Evolutionary conservation across 108 stramenopile genomes (phyloP).

Genomic region (Seminavis robusta): DNA sequence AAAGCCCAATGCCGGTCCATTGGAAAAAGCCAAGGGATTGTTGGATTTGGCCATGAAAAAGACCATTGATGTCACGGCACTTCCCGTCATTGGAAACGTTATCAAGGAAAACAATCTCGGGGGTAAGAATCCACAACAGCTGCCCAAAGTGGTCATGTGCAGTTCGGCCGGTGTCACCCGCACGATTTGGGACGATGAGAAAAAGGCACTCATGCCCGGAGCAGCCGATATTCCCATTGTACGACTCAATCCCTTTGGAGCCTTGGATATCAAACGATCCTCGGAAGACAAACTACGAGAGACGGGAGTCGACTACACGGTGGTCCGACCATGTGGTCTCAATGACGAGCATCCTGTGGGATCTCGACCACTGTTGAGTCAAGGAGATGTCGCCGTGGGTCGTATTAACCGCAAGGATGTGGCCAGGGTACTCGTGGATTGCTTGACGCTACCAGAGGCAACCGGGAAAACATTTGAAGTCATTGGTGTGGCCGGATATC

Average conservation of each 20-base stretch:
- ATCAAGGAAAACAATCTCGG: constrained; percentile 4
- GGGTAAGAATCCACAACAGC: constrained; percentile 1
- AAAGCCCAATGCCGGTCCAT: constrained; percentile 1
- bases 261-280: constrained; percentile 80
- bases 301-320: constrained; percentile 71
- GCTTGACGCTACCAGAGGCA: constrained; percentile 64
- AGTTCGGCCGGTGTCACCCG: constrained; percentile 79
- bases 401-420: constrained; percentile 89
- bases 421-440: constrained; percentile 67
- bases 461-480: constrained; percentile 91
- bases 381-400: constrained; percentile 88
- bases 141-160: constrained; percentile 74
- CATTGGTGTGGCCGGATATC: constrained; percentile 72
- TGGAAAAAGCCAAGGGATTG: constrained; percentile 12
- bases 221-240: constrained; percentile 92
- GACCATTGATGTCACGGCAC: constrained; percentile 67
- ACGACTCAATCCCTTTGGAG: constrained; percentile 89
- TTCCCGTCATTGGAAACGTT: constrained; percentile 48
- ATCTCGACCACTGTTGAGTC: constrained; percentile 79
- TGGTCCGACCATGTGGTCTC: constrained; percentile 87
- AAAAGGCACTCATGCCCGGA: constrained; percentile 54
- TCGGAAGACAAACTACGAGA: constrained; percentile 65
- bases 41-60: constrained; percentile 40
- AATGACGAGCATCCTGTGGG: constrained; percentile 88
- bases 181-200: constrained; percentile 65